A percentile compares a stretch with the other conserved stretches of the same genome.
phyloP scores from a whole-genome alignment of 352 stramenopile genomes.

The Ophiocytium majus region DNA sequence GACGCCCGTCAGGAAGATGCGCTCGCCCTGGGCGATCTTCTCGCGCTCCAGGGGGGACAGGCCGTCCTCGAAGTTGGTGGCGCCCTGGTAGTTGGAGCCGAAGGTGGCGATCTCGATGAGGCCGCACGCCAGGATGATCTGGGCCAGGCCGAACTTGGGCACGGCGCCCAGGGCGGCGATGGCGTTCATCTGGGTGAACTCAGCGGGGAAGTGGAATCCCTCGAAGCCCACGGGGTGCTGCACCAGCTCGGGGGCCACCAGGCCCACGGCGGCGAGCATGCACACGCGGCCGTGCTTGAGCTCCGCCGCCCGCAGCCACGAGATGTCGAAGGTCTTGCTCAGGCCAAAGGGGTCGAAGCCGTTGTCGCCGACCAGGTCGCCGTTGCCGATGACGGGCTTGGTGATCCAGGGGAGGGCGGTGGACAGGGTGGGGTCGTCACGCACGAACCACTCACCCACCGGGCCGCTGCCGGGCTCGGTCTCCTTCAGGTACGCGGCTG shows the following conservation, averaged over 20 bases:
- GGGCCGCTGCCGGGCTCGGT: slow-evolving; percentile 22
- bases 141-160: slow-evolving; percentile 54
- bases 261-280: slow-evolving; percentile 56
- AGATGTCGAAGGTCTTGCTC: slow-evolving; percentile 55
- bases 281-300: slow-evolving; percentile 60
- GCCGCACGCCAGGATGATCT: slow-evolving; percentile 56
- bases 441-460: slow-evolving; percentile 40
- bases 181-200: slow-evolving; percentile 60
- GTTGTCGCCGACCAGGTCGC: slow-evolving; percentile 51
- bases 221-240: slow-evolving; percentile 58
- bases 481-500: slow-evolving; percentile 28
- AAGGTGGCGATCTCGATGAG: slow-evolving; percentile 58
- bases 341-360: slow-evolving; percentile 58
- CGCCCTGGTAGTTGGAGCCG: slow-evolving; percentile 39
- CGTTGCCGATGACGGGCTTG: slow-evolving; percentile 55
- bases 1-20: slow-evolving; percentile 45
- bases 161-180: slow-evolving; percentile 51
- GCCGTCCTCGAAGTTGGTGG: slow-evolving; percentile 56
- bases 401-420: slow-evolving; percentile 50
- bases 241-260: slow-evolving; percentile 56
- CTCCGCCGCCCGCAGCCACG: slow-evolving; percentile 56
- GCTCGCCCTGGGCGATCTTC: slow-evolving; percentile 34
- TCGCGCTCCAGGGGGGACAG: slow-evolving; percentile 54
- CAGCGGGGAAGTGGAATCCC: slow-evolving; percentile 55
- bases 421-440: slow-evolving; percentile 43